Conservation (phyloP, 441 rosid species). For the Kokia cookei region DNA sequence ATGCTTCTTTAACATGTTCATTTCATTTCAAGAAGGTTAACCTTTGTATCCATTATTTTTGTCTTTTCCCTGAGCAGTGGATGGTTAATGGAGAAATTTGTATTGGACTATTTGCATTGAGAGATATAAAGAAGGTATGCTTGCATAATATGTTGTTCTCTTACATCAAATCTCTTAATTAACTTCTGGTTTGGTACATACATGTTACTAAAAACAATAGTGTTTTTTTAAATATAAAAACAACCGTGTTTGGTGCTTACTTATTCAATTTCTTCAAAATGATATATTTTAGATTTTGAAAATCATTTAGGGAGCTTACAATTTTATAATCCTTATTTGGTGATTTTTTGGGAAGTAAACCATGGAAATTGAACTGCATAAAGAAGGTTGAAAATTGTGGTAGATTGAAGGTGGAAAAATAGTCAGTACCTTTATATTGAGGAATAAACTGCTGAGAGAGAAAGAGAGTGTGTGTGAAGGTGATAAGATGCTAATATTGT, state of each 20-base stretch:
- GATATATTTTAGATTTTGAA: constrained; percentile 1
- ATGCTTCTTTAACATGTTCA: background rate
- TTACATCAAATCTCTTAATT: background rate
- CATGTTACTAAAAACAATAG: background rate
- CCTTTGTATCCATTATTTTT: background rate
- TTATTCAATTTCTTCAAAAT: background rate
- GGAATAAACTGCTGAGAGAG: background rate
- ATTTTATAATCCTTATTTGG: background rate
- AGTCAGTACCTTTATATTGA: background rate
- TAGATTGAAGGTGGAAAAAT: background rate
- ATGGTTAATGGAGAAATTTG: constrained; percentile 99
- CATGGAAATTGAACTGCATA: background rate
- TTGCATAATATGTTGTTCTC: background rate
- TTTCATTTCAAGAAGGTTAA: background rate
- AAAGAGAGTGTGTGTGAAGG: background rate
- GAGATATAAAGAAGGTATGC: constrained; percentile 82
- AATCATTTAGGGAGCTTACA: background rate
- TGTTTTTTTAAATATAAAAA: background rate
- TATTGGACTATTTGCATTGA: constrained; percentile 87
- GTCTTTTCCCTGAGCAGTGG: constrained; percentile 61
- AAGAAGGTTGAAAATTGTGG: background rate
- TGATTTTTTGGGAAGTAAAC: background rate
- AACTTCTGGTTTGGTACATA: background rate
- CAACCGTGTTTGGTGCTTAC: background rate
- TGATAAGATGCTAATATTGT: no score